Evolutionary conservation across 2,329 filamentous ascomycete species (phyloP), one percentile per base, ranked within the genome.

Genomic region (Dactylella cylindrospora): DNA sequence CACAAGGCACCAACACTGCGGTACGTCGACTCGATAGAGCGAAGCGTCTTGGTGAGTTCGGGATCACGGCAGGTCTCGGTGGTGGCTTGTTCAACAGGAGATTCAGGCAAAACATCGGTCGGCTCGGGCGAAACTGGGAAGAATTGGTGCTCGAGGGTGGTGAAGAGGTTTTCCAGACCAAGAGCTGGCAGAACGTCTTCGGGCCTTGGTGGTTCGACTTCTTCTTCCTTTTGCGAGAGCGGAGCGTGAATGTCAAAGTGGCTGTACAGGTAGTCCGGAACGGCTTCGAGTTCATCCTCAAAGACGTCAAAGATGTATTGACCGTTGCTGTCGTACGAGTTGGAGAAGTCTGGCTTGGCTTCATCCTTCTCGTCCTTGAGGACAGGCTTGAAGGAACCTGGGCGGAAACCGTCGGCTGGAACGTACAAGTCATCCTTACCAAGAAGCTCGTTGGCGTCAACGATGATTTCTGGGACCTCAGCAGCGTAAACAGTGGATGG

Each of bases 251-350:
- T 61, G 6, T 61, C 55, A 39, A 61, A 61, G 55, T 61, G 55
- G 41, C 36, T 52, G 43, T 61, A 61, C 29, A 61, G 25, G 40
- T 53, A 53, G n/a, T 61, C 55, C 15, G 55, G 55, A 19, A 61
- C 55, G 22, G 33, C 23, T 41, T 61, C 55, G 47, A 61, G 55
- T 36, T 61, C 55, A 44, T 61, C 55, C 29, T 61, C 55, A 10
- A 61, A 61, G 33, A 61, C 55, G 17, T 61, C 36, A 10, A 35
- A 61, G 47, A 61, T 61, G 47, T 61, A 61, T 53, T 61, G 55
- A 20, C 55, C 55, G 43, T 61, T 61, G 55, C 41, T 61, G 29
- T 61, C 55, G 26, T 61, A 61, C 12, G 55, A 61, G 47, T 53
- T 49, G 35, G 55, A 61, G 43, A 61, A 53, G 29, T 61, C 47